Evolutionary conservation across 2,329 filamentous ascomycete genomes (phyloP).

Genomic region (Stemphylium lycopersici): DNA sequence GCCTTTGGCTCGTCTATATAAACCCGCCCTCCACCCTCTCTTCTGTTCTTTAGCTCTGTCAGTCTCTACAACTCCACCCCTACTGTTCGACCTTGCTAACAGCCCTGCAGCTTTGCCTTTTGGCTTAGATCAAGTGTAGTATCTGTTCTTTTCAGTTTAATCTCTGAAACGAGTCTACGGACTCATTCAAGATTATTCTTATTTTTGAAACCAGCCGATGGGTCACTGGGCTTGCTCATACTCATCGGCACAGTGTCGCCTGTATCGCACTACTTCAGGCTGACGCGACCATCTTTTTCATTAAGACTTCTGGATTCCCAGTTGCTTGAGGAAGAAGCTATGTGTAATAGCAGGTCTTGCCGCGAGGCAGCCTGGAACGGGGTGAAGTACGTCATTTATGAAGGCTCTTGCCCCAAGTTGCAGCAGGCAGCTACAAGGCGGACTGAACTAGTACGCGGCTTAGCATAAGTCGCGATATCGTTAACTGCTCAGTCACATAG

Average conservation of each 20-base stretch:
- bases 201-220: constrained; percentile 3
- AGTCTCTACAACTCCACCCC: not conserved
- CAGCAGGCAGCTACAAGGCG: too few species aligned
- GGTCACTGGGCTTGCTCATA: constrained; percentile 2
- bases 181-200: not conserved
- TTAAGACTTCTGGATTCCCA: not conserved
- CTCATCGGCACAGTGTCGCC: constrained; percentile 1
- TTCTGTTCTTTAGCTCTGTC: constrained; percentile 1
- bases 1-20: not conserved
- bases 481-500: too few species aligned
- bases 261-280: not conserved
- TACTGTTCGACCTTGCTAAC: not conserved
- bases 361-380: too few species aligned
- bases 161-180: not conserved
- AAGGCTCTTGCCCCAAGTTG: too few species aligned
- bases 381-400: too few species aligned
- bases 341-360: too few species aligned
- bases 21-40: not conserved
- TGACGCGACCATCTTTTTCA: constrained; percentile 1
- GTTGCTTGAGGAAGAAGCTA: too few species aligned
- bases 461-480: too few species aligned
- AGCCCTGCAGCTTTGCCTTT: not conserved
- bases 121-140: constrained; percentile 1
- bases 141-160: not conserved
- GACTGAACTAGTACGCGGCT: too few species aligned